Percentiles rank a stretch among this genome's conserved stretches.
Evolutionary conservation across 768 basidiomycete genomes (phyloP).

Genomic region (Steccherinum ochraceum): DNA sequence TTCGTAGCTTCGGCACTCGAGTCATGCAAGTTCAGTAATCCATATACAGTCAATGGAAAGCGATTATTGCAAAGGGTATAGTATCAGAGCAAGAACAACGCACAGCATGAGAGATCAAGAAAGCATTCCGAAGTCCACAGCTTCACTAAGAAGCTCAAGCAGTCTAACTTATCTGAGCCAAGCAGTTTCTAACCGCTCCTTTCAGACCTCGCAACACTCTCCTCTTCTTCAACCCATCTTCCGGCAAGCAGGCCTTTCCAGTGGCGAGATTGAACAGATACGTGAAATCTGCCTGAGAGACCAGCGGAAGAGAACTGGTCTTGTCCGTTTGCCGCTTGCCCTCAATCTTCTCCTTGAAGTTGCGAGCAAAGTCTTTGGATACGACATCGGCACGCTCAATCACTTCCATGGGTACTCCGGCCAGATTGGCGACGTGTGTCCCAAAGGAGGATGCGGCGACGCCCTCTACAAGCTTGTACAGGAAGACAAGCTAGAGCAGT

Average conservation of each 20-base stretch:
- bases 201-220: slow-evolving; percentile 54
- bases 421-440: slow-evolving; percentile 91
- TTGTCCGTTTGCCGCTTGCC: slow-evolving; percentile 47
- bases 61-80: no score
- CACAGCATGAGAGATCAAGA: no score
- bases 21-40: no score
- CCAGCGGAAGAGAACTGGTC: slow-evolving; percentile 61
- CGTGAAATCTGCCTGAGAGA: slow-evolving; percentile 85
- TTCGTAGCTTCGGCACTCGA: no score
- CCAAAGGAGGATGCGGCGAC: slow-evolving; percentile 88
- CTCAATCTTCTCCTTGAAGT: slow-evolving; percentile 79
- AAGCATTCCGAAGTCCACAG: no score
- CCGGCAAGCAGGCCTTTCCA: slow-evolving; percentile 46
- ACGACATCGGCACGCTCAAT: slow-evolving; percentile 86
- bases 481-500: slow-evolving; percentile 78
- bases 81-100: no score
- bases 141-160: background rate
- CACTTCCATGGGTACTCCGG: slow-evolving; percentile 81
- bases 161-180: slow-evolving; percentile 8
- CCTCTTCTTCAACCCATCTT: slow-evolving; percentile 43
- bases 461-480: slow-evolving; percentile 90
- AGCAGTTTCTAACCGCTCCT: slow-evolving; percentile 27
- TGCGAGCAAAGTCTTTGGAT: slow-evolving; percentile 78
- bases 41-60: no score
- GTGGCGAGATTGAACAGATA: slow-evolving; percentile 63